Base-by-base conservation (phyloP, 73 alveolate genomes). In the Effrenium voratum region DNA sequence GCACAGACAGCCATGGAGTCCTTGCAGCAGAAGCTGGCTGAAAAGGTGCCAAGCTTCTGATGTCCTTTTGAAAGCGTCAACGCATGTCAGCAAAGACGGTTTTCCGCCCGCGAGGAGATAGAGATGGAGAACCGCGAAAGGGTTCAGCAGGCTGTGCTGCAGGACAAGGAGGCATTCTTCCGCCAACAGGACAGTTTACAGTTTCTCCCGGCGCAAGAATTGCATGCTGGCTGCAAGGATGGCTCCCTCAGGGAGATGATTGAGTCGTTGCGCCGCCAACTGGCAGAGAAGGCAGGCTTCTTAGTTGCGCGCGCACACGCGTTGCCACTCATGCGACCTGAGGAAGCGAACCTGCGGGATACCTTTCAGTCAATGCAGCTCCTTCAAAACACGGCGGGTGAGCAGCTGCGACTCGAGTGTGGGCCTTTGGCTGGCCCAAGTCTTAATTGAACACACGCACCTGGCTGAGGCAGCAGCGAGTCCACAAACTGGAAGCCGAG, bases 331-430 rank as follows among this genome's bases (percentile, higher is more conserved):
- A 6, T 19, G 38, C 82, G 41, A 72, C 32, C 46, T 43, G 47
- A 87, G 95, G 95, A 87, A 47, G 49, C 52, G 13, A 87, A 44
- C 4, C 49, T 87, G 84, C 83, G 59, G 72, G 95, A 87, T 22
- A 87, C 72, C 52, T 43, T 87, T 32, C 83, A 60, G 70, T 87
- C 95, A 26, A 30, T 87, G 46, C 95, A 87, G 49, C 43, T 87
- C 41, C 49, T 87, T 28, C 95, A 72, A 38, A 49, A 47, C 95
- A 63, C 50, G 38, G 28, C 95, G 34, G 63, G 85, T 26, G 95
- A 87, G 6, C 95, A 87, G 45, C 84, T 87, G 4, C 95, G 80
- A 2, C 32, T 70, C 50, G 95, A 87, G 95, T 22, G 36, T 32
- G 73, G 45, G 38, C 32, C 73, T 46, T 81, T 8, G 52, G 4